Conservation (phyloP, 306 rosid species). For the Canavalia gladiata region DNA sequence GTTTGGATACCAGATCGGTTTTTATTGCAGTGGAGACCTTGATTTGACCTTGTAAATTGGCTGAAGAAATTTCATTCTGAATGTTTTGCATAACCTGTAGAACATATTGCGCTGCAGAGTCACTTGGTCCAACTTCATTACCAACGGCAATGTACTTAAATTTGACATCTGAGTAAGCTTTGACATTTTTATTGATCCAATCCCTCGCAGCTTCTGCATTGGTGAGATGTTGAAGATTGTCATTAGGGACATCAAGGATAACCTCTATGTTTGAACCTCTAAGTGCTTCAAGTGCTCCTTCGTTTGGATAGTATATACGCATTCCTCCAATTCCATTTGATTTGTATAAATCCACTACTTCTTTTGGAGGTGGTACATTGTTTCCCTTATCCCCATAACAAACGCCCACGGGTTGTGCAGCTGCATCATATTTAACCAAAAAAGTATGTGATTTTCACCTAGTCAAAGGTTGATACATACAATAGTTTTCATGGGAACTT, state of each 20-base stretch:
- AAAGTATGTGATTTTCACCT: not conserved
- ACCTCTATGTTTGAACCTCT: slow-evolving; percentile 72
- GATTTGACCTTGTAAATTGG: slow-evolving; percentile 60
- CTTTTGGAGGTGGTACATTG: slow-evolving; percentile 57
- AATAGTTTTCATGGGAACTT: too few species aligned
- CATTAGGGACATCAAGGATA: slow-evolving; percentile 52
- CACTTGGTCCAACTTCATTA: slow-evolving; percentile 56
- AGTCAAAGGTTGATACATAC: too few species aligned
- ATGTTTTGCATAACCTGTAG: slow-evolving; percentile 60
- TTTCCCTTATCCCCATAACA: slow-evolving; percentile 63
- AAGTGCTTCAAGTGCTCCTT: slow-evolving; percentile 57
- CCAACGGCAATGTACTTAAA: slow-evolving; percentile 64
- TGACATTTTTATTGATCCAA: slow-evolving; percentile 61
- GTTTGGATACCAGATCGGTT: slow-evolving; percentile 41
- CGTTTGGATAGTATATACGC: slow-evolving; percentile 56
- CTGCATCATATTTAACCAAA: slow-evolving; percentile 48
- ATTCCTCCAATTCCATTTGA: slow-evolving; percentile 57
- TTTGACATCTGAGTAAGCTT: slow-evolving; percentile 52
- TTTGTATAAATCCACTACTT: slow-evolving; percentile 56
- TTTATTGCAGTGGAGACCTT: slow-evolving; percentile 72
- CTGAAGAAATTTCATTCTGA: slow-evolving; percentile 53
- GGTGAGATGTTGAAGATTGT: slow-evolving; percentile 47
- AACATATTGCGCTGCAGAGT: slow-evolving; percentile 32
- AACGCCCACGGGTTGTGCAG: slow-evolving; percentile 63
- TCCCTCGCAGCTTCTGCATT: slow-evolving; percentile 52